Evolutionary conservation across 495 filamentous ascomycete genomes (phyloP).

Genomic region (Collariella sp.): DNA sequence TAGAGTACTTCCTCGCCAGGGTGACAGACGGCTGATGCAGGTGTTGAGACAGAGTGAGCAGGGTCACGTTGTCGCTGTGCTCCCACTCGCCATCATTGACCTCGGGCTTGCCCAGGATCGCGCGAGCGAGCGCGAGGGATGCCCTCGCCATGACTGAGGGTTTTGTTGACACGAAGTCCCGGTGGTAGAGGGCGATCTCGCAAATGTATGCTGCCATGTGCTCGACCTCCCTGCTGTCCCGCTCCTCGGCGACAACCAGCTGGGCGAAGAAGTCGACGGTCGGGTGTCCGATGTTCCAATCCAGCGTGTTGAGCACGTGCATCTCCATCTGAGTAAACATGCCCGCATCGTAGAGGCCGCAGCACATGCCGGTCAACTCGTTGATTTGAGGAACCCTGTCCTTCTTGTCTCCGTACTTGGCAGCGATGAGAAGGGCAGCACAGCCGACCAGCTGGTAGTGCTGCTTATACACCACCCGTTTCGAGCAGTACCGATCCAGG

Average conservation of each 20-base stretch:
- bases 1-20: constrained; percentile 79
- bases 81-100: constrained; percentile 71
- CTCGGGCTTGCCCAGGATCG: constrained; percentile 74
- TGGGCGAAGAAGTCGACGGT: constrained; percentile 91
- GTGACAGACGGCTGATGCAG: constrained; percentile 81
- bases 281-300: constrained; percentile 92
- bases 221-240: constrained; percentile 80
- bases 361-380: constrained; percentile 98
- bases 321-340: constrained; percentile 99
- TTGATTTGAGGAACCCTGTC: constrained; percentile 91
- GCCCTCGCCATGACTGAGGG: constrained; percentile 86
- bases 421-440: constrained; percentile 88
- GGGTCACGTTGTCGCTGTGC: constrained; percentile 65
- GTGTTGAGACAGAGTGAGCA: constrained; percentile 78
- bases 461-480: constrained; percentile 96
- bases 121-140: constrained; percentile 75
- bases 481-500: constrained; percentile 94
- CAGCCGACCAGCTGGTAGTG: constrained; percentile 98
- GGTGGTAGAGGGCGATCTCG: constrained; percentile 91
- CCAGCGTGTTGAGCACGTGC: constrained; percentile 96
- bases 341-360: constrained; percentile 93
- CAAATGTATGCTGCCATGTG: constrained; percentile 90
- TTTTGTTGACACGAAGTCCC: constrained; percentile 84
- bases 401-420: constrained; percentile 98
- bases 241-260: constrained; percentile 54